phyloP scores from a whole-genome alignment of 306 rosid genomes.

The Leucaena leucocephala region DNA sequence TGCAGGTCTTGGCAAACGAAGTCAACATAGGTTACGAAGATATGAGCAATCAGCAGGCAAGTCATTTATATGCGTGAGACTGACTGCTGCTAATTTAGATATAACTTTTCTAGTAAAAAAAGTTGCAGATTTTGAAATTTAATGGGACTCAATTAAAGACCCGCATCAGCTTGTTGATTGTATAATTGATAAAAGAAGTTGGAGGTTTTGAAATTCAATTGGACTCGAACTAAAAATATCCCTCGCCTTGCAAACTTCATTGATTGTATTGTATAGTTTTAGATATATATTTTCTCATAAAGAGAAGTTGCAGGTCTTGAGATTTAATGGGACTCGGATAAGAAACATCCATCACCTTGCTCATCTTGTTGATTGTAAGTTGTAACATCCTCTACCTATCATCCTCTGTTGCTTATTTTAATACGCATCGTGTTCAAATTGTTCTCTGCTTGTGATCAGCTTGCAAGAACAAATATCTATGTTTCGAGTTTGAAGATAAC shows the following conservation, averaged over 20 bases:
- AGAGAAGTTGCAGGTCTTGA: slow-evolving; percentile 66
- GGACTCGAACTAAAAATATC: not conserved
- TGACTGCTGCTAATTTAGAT: not conserved
- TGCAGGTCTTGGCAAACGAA: slow-evolving; percentile 86
- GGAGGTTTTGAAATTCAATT: not conserved
- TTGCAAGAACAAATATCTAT: slow-evolving; percentile 72
- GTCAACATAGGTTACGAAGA: slow-evolving; percentile 94
- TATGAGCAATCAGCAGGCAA: slow-evolving; percentile 95
- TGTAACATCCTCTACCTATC: slow-evolving; percentile 17
- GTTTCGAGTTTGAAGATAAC: slow-evolving; percentile 88
- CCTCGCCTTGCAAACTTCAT: not conserved
- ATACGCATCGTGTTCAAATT: slow-evolving; percentile 25
- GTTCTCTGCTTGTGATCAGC: slow-evolving; percentile 55
- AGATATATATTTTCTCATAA: slow-evolving; percentile 18
- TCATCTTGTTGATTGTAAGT: slow-evolving; percentile 87
- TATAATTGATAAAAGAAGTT: not conserved
- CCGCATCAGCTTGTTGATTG: not conserved
- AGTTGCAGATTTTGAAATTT: not conserved
- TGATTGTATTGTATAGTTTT: not conserved
- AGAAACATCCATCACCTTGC: slow-evolving; percentile 88
- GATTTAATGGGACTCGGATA: slow-evolving; percentile 74
- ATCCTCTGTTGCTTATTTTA: not conserved
- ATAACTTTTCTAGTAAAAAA: slow-evolving; percentile 1
- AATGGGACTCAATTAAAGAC: not conserved
- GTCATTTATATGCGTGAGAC: slow-evolving; percentile 29